Evolutionary conservation across 495 filamentous ascomycete species (phyloP).

Genomic region (Thermothielavioides terrestris): DNA sequence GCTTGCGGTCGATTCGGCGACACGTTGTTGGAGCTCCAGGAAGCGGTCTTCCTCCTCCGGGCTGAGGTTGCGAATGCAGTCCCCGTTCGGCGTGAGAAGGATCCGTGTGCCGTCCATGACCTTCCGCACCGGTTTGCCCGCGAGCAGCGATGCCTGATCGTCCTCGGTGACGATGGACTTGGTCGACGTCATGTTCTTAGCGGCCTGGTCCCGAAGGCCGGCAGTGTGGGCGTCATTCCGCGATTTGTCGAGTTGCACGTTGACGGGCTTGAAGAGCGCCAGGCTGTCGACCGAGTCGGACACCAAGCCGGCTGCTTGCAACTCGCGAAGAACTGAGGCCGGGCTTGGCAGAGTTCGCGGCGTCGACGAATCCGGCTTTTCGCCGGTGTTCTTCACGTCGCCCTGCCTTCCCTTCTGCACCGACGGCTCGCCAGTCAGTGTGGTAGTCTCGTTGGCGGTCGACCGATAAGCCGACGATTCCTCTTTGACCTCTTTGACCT

Average conservation of each 20-base stretch:
- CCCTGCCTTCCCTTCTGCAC: constrained; percentile 5
- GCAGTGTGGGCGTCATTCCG: constrained; percentile 11
- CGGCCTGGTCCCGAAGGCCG: constrained; percentile 2
- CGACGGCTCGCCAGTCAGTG: constrained; percentile 20
- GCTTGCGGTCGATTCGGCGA: constrained; percentile 34
- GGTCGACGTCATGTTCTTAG: constrained; percentile 23
- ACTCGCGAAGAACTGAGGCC: constrained; percentile 27
- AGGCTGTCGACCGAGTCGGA: constrained; percentile 21
- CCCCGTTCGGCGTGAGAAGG: constrained; percentile 70
- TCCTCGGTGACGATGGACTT: constrained; percentile 45
- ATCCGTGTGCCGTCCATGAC: constrained; percentile 42
- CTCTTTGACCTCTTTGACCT: constrained; percentile 21
- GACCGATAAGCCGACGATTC: constrained; percentile 26
- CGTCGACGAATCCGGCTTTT: constrained; percentile 5
- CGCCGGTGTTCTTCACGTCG: constrained; percentile 10
- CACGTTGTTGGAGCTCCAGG: constrained; percentile 59
- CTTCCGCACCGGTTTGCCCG: constrained; percentile 45
- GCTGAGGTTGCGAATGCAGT: constrained; percentile 66
- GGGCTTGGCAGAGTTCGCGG: constrained; percentile 27
- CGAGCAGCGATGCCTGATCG: constrained; percentile 39
- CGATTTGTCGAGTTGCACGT: constrained; percentile 13
- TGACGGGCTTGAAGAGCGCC: constrained; percentile 28
- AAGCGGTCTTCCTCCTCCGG: constrained; percentile 69
- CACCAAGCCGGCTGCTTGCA: constrained; percentile 19
- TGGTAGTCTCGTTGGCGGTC: constrained; percentile 27